Percentiles rank a stretch among this genome's conserved stretches.
These are phyloP conservation scores for Cladorrhinum sp. DNA, from an alignment of 2,329 filamentous ascomycete genomes.

Conservation along the genomic window DNA sequence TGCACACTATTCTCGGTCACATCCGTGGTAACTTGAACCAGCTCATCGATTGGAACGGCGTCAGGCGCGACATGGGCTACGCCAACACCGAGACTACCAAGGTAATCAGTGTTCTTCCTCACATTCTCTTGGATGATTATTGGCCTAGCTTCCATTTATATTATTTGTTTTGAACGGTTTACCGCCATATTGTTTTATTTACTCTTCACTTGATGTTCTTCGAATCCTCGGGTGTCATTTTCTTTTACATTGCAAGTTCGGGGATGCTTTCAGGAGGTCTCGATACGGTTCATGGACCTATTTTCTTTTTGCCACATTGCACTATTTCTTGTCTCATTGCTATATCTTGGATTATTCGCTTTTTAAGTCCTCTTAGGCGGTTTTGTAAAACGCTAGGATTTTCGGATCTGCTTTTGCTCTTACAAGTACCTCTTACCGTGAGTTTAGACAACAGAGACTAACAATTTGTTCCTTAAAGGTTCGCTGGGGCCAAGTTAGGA, in stretches of 20 bases:
- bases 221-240: too few relatives aligned
- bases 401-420: too few relatives aligned
- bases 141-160: background rate
- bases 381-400: too few relatives aligned
- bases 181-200: background rate
- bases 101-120: constrained; percentile 30
- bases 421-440: background rate
- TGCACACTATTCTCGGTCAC: constrained; percentile 41
- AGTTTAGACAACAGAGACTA: background rate
- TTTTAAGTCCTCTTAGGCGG: too few relatives aligned
- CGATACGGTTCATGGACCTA: too few relatives aligned
- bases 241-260: too few relatives aligned
- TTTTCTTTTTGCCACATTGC: too few relatives aligned
- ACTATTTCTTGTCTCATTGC: too few relatives aligned
- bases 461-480: constrained; percentile 31
- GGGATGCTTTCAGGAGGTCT: too few relatives aligned
- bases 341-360: too few relatives aligned
- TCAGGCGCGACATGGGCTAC: constrained; percentile 43
- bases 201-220: too few relatives aligned
- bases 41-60: constrained; percentile 47
- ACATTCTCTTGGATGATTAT: background rate
- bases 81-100: constrained; percentile 46
- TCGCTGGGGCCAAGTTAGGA: constrained; percentile 50
- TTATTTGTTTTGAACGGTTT: background rate
- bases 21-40: constrained; percentile 42